Conservation (phyloP, 1,284 basidiomycete species). For the Phenoliferia sp. region DNA sequence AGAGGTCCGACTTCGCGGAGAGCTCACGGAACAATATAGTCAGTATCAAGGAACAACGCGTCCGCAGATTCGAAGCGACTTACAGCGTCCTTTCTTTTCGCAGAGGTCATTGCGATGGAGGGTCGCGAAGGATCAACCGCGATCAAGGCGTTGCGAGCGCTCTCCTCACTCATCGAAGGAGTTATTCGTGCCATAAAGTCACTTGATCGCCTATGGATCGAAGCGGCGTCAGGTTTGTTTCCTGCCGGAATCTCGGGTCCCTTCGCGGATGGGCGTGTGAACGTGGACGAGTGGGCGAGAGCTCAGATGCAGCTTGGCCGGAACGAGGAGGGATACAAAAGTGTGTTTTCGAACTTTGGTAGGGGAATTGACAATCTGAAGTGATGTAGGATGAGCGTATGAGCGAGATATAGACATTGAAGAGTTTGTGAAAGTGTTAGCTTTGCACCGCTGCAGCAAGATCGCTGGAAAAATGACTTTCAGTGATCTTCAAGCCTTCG, state of each 20-base stretch:
- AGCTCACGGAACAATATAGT: background rate
- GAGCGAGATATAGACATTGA: no score
- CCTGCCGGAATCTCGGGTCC: background rate
- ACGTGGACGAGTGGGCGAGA: background rate
- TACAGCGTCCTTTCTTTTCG: no score
- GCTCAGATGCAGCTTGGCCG: background rate
- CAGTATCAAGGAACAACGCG: background rate
- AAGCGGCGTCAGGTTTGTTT: background rate
- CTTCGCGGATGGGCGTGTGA: background rate
- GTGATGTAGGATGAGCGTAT: no score
- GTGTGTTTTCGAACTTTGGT: background rate
- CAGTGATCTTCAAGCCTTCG: no score
- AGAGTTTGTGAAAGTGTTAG: no score
- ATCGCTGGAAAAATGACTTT: no score
- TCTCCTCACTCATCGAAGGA: background rate
- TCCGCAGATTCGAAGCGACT: background rate
- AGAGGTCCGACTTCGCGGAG: background rate
- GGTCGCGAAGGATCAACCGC: background rate
- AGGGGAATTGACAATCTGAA: background rate
- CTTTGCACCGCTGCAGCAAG: no score
- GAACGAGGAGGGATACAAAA: background rate
- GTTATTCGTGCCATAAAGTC: background rate
- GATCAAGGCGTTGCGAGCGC: background rate
- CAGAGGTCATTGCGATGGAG: background rate
- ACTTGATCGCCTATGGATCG: background rate